A percentile compares a stretch with the other conserved stretches of the same genome.
phyloP scores from a whole-genome alignment of 179 eudicot genomes.

The Silene vulgaris region DNA sequence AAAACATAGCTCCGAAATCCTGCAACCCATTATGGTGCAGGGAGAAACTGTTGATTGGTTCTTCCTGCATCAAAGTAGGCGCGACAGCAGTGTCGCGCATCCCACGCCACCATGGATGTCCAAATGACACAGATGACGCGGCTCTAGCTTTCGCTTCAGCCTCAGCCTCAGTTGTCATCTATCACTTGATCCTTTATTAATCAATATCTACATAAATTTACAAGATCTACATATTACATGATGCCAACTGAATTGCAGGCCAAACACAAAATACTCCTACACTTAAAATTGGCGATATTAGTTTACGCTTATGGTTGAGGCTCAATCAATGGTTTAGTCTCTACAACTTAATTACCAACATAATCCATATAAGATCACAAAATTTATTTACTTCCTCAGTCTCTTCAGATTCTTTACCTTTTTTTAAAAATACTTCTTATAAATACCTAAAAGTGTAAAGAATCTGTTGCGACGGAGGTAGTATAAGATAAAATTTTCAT shows the following conservation, averaged over 20 bases:
- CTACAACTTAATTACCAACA: no score
- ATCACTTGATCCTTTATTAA: background rate
- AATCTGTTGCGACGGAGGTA: no score
- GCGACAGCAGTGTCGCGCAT: conserved; percentile 15
- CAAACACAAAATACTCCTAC: no score
- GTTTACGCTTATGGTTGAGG: no score
- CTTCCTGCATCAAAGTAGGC: conserved; percentile 8
- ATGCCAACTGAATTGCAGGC: background rate
- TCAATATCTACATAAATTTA: background rate
- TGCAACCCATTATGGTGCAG: conserved; percentile 20
- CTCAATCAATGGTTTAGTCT: no score
- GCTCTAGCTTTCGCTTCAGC: conserved; percentile 9
- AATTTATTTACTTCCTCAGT: no score
- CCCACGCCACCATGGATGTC: conserved; percentile 40
- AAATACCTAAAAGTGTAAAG: no score
- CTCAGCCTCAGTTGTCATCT: conserved; percentile 24
- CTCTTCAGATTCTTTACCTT: no score
- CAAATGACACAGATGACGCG: conserved; percentile 19
- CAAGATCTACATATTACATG: background rate
- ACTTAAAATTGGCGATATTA: no score
- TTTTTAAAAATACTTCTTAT: no score
- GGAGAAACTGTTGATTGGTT: conserved; percentile 2
- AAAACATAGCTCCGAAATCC: conserved; percentile 20
- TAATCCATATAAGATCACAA: no score
- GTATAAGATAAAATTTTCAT: no score